phyloP scores from a whole-genome alignment of 208 protist genomes.

The Phytomonas sp. region DNA sequence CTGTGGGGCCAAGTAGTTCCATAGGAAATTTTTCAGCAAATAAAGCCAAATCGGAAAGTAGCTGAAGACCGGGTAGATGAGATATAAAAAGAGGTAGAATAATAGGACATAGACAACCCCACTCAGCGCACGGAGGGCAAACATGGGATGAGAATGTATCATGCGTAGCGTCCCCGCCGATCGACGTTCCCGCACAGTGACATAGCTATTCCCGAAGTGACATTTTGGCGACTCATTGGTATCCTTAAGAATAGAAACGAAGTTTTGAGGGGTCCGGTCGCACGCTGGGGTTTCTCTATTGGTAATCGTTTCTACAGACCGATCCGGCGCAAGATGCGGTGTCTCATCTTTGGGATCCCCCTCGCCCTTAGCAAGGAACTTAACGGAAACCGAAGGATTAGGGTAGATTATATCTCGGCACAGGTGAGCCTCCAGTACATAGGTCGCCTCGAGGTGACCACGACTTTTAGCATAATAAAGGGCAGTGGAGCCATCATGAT shows the following conservation, averaged over 20 bases:
- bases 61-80: constrained; percentile 47
- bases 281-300: background rate
- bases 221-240: background rate
- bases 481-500: constrained; percentile 51
- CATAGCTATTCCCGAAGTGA: constrained; percentile 12
- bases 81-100: constrained; percentile 17
- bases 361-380: background rate
- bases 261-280: background rate
- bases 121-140: constrained; percentile 28
- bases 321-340: background rate
- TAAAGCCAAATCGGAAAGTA: constrained; percentile 35
- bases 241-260: background rate
- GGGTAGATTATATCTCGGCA: background rate
- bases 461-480: constrained; percentile 45
- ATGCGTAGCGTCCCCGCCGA: constrained; percentile 39
- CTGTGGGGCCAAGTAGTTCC: constrained; percentile 27
- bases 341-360: background rate
- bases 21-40: constrained; percentile 62
- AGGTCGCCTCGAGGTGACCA: constrained; percentile 49
- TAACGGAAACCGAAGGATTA: background rate
- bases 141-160: constrained; percentile 32
- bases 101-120: constrained; percentile 28
- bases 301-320: background rate
- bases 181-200: constrained; percentile 29
- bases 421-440: constrained; percentile 25